These are phyloP conservation scores for Macrophomina pseudophaseolina DNA, from an alignment of 2,329 filamentous ascomycete species.

Conservation along the genomic window DNA sequence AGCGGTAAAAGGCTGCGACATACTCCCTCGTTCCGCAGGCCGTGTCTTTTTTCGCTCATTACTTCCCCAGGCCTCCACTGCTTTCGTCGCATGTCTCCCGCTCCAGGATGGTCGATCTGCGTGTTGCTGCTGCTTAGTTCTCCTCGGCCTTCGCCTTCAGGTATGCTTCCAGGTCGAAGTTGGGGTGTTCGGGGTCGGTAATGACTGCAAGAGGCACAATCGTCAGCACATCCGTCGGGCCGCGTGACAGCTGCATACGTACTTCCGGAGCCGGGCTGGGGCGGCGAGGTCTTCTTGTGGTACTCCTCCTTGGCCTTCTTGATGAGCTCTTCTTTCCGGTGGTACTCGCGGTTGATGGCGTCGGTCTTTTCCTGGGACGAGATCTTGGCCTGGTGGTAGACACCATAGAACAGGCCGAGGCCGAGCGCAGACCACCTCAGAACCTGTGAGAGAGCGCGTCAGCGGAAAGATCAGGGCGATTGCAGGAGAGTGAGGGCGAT, in stretches of 20 bases:
- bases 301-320: constrained; percentile 91
- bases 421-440: constrained; percentile 95
- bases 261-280: constrained; percentile 43
- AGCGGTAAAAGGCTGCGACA: constrained; percentile 30
- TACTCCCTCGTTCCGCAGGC: constrained; percentile 29
- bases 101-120: not conserved
- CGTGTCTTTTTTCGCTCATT: constrained; percentile 24
- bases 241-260: constrained; percentile 34
- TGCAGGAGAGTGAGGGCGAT: constrained; percentile 2
- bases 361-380: constrained; percentile 71
- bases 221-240: constrained; percentile 9
- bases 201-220: constrained; percentile 13
- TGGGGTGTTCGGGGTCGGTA: constrained; percentile 78
- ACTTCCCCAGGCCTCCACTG: constrained; percentile 16
- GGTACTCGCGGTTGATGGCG: constrained; percentile 79
- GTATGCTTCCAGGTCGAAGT: constrained; percentile 91
- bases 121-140: constrained; percentile 30
- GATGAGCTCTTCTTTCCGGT: constrained; percentile 91
- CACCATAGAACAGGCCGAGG: constrained; percentile 91
- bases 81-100: not conserved
- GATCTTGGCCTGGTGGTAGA: constrained; percentile 89
- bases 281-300: constrained; percentile 72
- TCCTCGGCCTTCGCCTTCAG: constrained; percentile 66
- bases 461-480: not conserved
- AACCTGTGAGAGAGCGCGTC: constrained; percentile 65